phyloP scores from a whole-genome alignment of 1,284 basidiomycete genomes.

The Sanguinoderma infundibulare region DNA sequence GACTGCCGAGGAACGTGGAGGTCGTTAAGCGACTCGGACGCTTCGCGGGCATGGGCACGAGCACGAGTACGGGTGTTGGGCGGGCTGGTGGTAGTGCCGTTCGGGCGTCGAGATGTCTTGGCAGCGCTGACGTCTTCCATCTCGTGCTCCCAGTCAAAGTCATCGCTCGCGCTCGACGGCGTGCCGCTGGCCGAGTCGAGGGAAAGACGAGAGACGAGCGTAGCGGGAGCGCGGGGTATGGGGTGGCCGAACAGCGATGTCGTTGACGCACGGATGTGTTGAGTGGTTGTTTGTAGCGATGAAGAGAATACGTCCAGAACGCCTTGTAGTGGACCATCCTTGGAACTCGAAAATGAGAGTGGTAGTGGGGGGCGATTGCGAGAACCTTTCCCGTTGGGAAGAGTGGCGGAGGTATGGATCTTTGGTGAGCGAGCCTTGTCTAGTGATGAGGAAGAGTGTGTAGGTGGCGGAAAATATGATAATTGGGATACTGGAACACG shows the following conservation, averaged over 20 bases:
- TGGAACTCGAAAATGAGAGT: constrained; percentile 9
- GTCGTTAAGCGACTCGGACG: constrained; percentile 12
- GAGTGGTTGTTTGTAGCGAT: constrained; percentile 18
- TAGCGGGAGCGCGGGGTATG: constrained; percentile 20
- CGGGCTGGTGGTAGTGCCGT: not conserved
- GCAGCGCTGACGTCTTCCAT: constrained; percentile 30
- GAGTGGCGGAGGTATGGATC: constrained; percentile 6
- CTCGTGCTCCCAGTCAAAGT: constrained; percentile 36
- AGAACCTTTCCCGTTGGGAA: constrained; percentile 6
- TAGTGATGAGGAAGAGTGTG: constrained; percentile 12
- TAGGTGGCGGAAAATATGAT: constrained; percentile 36
- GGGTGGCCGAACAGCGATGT: constrained; percentile 26
- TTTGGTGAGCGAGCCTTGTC: not conserved
- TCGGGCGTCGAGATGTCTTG: not conserved
- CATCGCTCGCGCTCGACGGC: constrained; percentile 35
- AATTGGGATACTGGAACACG: constrained; percentile 36
- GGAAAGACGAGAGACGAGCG: constrained; percentile 30
- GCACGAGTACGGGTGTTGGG: not conserved
- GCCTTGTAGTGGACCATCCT: constrained; percentile 13
- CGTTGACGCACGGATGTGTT: constrained; percentile 15
- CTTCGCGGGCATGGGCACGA: not conserved
- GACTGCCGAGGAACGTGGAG: constrained; percentile 2
- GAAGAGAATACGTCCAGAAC: constrained; percentile 21
- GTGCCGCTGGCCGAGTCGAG: constrained; percentile 35
- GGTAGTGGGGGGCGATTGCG: constrained; percentile 11